Percentiles rank a stretch among this genome's conserved stretches.
phyloP scores from a whole-genome alignment of 768 basidiomycete genomes.

The Lentinula boryana region DNA sequence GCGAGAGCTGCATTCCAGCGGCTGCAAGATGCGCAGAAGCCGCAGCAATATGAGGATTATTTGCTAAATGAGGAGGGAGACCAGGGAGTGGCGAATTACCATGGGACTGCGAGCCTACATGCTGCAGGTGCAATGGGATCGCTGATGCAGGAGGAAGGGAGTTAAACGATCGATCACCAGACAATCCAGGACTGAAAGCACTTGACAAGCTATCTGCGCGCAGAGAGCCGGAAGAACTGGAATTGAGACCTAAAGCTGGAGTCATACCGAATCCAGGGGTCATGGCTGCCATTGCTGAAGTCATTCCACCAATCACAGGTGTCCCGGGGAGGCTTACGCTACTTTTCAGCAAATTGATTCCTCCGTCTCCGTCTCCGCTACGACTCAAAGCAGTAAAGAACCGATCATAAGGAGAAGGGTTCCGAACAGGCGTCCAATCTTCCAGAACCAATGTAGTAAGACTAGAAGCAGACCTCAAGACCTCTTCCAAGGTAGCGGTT shows the following conservation, averaged over 20 bases:
- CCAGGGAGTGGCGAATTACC: neutral
- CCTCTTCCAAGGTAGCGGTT: neutral
- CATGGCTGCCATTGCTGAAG: neutral
- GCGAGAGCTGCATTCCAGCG: neutral
- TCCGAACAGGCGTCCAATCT: slow-evolving; percentile 1
- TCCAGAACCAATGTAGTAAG: slow-evolving; percentile 1
- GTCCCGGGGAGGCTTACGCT: neutral
- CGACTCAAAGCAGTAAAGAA: neutral
- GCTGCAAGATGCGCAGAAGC: slow-evolving; percentile 4
- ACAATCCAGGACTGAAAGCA: neutral
- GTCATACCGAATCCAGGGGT: neutral
- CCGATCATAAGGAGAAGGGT: neutral
- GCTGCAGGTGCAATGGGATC: neutral
- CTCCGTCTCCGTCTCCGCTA: neutral
- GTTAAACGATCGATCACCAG: neutral
- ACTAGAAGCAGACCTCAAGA: neutral
- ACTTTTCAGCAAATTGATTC: neutral
- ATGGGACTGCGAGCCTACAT: neutral
- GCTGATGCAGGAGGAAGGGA: neutral
- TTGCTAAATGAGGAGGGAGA: neutral
- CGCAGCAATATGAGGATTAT: slow-evolving; percentile 2
- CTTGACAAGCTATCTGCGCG: neutral
- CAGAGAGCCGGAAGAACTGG: neutral
- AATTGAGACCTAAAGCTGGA: neutral
- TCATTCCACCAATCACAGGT: neutral